Percentiles rank a stretch among this genome's conserved stretches.
Evolutionary conservation across 176 grass and related monocot genomes (phyloP).

Genomic region (Carex myosuroides): DNA sequence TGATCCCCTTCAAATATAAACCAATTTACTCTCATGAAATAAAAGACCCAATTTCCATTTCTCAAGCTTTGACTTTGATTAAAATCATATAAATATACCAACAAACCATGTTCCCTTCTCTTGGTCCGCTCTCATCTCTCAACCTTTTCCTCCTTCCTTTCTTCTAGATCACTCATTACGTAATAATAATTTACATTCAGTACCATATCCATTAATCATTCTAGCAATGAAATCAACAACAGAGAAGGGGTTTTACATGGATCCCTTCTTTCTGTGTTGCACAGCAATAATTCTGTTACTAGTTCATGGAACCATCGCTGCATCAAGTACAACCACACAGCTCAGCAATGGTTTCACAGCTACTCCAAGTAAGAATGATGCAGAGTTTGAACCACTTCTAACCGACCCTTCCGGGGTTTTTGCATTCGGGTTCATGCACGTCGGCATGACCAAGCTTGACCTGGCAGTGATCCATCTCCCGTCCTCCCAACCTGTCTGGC

Average conservation of each 20-base stretch:
- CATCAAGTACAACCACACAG: slow-evolving; percentile 3
- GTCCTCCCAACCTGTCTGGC: slow-evolving; percentile 49
- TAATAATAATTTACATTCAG: background rate
- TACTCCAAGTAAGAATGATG: slow-evolving; percentile 14
- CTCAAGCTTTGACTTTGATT: slow-evolving; percentile 12
- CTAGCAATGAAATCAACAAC: background rate
- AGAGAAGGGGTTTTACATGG: background rate
- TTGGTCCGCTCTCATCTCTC: background rate
- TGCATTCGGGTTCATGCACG: slow-evolving; percentile 65
- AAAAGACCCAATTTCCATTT: background rate
- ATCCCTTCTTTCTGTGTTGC: background rate
- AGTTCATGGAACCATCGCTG: background rate
- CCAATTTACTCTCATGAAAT: slow-evolving; percentile 4
- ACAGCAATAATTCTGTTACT: background rate
- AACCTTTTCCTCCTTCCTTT: background rate
- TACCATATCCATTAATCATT: background rate
- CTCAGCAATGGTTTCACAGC: slow-evolving; percentile 34
- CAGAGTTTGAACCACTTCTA: slow-evolving; percentile 51
- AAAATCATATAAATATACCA: slow-evolving; percentile 9
- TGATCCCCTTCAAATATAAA: background rate
- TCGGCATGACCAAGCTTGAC: slow-evolving; percentile 35
- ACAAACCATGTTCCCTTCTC: slow-evolving; percentile 10
- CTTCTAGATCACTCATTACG: background rate
- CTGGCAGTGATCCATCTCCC: slow-evolving; percentile 60
- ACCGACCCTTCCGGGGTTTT: slow-evolving; percentile 31